Percentiles rank a stretch among this genome's conserved stretches.
Conservation (phyloP, 257 asterid species). For the Lycium barbarum region DNA sequence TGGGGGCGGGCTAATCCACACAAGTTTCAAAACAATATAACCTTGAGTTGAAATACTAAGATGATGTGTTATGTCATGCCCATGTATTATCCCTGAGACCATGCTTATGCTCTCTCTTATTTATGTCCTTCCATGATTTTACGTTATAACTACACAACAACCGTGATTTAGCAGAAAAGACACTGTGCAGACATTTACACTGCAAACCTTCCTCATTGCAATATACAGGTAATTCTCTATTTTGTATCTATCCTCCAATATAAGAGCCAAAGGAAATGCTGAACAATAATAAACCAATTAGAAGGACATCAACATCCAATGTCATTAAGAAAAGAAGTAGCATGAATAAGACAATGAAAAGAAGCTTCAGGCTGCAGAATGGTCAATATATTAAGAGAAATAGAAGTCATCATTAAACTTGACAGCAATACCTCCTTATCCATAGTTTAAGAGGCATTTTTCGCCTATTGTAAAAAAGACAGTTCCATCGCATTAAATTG, state of each 20-base stretch:
- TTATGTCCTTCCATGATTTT: neutral
- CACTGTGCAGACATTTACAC: neutral
- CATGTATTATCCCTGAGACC: neutral
- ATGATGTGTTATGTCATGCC: neutral
- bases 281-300: neutral
- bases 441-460: neutral
- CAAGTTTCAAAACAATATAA: neutral
- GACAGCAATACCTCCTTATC: neutral
- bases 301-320: constrained; percentile 1
- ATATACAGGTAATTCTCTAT: neutral
- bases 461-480: neutral
- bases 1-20: neutral
- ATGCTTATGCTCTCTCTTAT: neutral
- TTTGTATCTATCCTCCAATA: neutral
- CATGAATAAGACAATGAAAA: neutral
- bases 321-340: neutral
- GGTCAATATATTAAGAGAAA: neutral
- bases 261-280: constrained; percentile 1
- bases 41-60: neutral
- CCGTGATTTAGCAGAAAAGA: neutral
- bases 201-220: constrained; percentile 1
- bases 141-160: neutral
- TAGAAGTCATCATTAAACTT: neutral
- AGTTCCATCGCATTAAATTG: neutral
- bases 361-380: neutral